Evolutionary conservation across 2,329 filamentous ascomycete species (phyloP).

Genomic region (Herpotrichia juniperi): DNA sequence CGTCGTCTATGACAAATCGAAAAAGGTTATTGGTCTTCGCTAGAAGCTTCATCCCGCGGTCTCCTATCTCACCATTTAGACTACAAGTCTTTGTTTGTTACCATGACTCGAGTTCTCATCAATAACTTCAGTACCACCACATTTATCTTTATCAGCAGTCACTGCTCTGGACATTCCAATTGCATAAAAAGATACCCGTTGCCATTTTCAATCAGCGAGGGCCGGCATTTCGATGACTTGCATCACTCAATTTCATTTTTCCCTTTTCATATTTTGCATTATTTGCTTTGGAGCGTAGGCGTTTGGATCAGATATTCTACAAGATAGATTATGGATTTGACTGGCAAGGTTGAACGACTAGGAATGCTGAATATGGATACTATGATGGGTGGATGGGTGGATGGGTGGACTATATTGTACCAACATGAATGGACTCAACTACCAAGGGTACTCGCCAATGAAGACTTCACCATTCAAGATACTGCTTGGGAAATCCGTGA

Average conservation of each 20-base stretch:
- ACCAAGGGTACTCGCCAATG: background rate
- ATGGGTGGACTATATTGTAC: background rate
- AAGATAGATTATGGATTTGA: conserved; percentile 1
- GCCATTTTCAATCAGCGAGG: background rate
- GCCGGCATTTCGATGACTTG: background rate
- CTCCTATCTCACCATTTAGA: too few species aligned
- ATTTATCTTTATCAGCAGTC: background rate
- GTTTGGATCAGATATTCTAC: conserved; percentile 9
- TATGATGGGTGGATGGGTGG: too few species aligned
- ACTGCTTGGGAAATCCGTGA: too few species aligned
- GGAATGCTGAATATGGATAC: background rate
- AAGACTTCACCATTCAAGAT: too few species aligned
- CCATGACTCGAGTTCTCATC: too few species aligned
- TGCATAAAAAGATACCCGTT: conserved; percentile 41
- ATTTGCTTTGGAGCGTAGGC: conserved; percentile 7
- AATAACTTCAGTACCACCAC: background rate
- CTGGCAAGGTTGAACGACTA: background rate
- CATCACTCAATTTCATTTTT: background rate
- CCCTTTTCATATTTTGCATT: conserved; percentile 6
- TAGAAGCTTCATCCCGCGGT: conserved; percentile 20
- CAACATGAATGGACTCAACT: background rate
- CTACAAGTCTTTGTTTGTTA: too few species aligned
- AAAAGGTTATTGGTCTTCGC: conserved; percentile 41
- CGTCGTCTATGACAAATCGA: conserved; percentile 51
- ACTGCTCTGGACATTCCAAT: conserved; percentile 18